Evolutionary conservation across 306 rosid species (phyloP), one percentile per base, ranked within the genome.

Genomic region (Senna siamea): DNA sequence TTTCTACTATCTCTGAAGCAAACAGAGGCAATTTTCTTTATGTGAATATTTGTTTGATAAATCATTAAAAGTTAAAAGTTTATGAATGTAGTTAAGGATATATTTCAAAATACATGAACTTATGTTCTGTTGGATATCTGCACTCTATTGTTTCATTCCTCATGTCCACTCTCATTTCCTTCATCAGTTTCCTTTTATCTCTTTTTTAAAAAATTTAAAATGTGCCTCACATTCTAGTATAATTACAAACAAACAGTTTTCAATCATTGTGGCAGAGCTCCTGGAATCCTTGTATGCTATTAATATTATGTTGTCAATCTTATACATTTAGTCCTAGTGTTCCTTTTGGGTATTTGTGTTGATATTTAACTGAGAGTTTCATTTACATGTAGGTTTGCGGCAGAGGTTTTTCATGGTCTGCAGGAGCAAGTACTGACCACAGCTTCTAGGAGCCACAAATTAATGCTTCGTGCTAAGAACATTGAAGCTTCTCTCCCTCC

Each of bases 331-430:
- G 23, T 74, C 56, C 9, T 57, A 52, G 22, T 20, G 67, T 61
- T 64, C 54, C 62, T 50, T 77, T 66, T 14, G 54, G 44, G 28
- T 74, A 52, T 70, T 80, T 80, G 48, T 64, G 14, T 40, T 56
- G 37, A 20, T 55, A 19, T 57, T 65, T 82, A 58, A 80, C 68
- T 38, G 63, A 82, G 55, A 23, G 41, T 10, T 41, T 48, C 50
- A 66, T 75, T 47, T 35, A 68, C 50, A 14, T 89, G 84, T 83
- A 94, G 98, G 76, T 94, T 94, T 69, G 97, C 96, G 20, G 96
- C 95, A 43, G 96, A 94, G 85, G 91, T 94, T 53, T 94, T 94
- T 73, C 98, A 94, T 83, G 98, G 97, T 75, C 84, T 94, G 83
- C 98, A 94, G 76, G 98, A 94, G 84, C 96, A 94, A 81, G 95